Conservation (phyloP, 164 flowering plant species). For the Saururus chinensis region DNA sequence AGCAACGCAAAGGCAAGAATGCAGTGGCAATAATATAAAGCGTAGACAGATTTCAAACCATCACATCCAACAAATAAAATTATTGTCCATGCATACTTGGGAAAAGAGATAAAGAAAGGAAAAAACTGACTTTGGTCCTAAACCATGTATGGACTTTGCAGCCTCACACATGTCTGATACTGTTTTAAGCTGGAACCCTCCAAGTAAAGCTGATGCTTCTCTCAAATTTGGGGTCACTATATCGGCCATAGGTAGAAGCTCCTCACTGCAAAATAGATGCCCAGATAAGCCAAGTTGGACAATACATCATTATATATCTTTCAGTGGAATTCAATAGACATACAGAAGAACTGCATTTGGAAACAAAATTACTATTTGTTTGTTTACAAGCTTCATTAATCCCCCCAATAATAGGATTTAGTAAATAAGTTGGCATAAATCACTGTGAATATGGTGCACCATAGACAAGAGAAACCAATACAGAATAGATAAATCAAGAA, state of each 20-base stretch:
- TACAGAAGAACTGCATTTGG: neutral
- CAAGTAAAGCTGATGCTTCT: conserved; percentile 85
- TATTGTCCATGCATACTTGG: too few relatives aligned
- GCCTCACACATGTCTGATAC: conserved; percentile 80
- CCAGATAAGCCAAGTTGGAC: neutral
- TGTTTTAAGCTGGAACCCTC: conserved; percentile 47
- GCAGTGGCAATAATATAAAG: too few relatives aligned
- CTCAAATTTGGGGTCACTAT: conserved; percentile 86
- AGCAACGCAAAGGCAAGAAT: too few relatives aligned
- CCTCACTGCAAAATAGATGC: conserved; percentile 37
- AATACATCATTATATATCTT: neutral
- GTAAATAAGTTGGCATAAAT: too few relatives aligned
- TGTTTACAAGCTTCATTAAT: neutral
- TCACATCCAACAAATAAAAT: too few relatives aligned
- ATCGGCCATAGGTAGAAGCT: conserved; percentile 85
- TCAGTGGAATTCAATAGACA: neutral
- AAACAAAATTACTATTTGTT: too few relatives aligned
- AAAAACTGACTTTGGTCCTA: conserved; percentile 69
- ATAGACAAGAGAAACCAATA: too few relatives aligned
- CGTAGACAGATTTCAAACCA: too few relatives aligned
- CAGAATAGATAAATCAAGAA: too few relatives aligned
- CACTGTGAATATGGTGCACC: too few relatives aligned
- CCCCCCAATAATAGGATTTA: neutral
- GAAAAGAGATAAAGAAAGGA: neutral
- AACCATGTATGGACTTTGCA: conserved; percentile 59